These are phyloP conservation scores for Trapa incisa DNA, from an alignment of 345 rosid genomes.

Conservation along the genomic window DNA sequence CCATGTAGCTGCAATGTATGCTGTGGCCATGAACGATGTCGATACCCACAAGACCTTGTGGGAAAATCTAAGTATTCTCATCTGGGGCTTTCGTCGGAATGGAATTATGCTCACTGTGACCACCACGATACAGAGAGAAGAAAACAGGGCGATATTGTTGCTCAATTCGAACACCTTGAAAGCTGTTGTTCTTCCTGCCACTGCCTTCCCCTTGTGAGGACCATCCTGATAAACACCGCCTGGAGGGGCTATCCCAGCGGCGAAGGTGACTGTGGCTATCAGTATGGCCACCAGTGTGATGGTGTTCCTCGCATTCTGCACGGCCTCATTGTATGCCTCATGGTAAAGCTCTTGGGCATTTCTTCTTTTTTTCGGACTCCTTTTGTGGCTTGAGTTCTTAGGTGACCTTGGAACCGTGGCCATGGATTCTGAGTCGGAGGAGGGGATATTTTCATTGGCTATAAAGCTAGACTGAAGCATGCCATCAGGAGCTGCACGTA, in stretches of 20 bases:
- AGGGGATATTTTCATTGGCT: neutral
- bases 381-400: neutral
- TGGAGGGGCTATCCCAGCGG: conserved; percentile 66
- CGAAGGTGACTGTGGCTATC: conserved; percentile 49
- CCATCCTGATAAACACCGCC: conserved; percentile 32
- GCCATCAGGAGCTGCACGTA: neutral
- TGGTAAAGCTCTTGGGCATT: conserved; percentile 17
- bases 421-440: neutral
- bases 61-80: conserved; percentile 30
- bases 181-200: conserved; percentile 18
- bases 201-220: conserved; percentile 22
- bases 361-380: neutral
- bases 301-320: conserved; percentile 55
- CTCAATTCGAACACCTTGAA: conserved; percentile 48
- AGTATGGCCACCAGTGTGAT: conserved; percentile 45
- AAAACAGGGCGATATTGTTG: conserved; percentile 43
- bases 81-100: conserved; percentile 35
- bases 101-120: conserved; percentile 51
- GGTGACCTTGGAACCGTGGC: neutral
- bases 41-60: conserved; percentile 59
- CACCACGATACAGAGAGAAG: conserved; percentile 43
- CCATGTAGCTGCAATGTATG: conserved; percentile 46
- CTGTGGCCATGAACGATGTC: conserved; percentile 41
- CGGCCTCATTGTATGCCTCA: conserved; percentile 32
- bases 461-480: neutral